Percentiles rank a stretch among this genome's conserved stretches.
Evolutionary conservation across 2,329 filamentous ascomycete species (phyloP).

Genomic region (Dissoconium aciculare): DNA sequence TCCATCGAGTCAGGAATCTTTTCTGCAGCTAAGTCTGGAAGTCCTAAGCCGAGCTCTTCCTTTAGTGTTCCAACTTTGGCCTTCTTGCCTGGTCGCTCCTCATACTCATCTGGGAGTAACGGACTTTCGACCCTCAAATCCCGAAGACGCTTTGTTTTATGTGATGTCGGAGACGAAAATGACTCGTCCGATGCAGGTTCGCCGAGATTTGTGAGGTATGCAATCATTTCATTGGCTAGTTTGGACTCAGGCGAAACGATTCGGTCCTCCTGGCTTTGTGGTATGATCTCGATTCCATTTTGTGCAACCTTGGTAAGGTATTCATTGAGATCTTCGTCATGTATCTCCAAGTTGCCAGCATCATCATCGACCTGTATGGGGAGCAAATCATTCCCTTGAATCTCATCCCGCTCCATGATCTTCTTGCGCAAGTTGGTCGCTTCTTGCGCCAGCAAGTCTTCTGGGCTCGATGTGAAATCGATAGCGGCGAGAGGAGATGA

Average conservation of each 20-base stretch:
- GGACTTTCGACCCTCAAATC: conserved; percentile 34
- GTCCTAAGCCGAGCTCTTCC: conserved; percentile 23
- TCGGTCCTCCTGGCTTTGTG: no score
- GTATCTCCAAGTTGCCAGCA: no score
- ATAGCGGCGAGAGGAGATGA: conserved; percentile 13
- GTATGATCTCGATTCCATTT: no score
- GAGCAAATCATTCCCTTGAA: no score
- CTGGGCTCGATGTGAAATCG: conserved; percentile 19
- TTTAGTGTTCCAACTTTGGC: conserved; percentile 28
- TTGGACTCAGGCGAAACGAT: no score
- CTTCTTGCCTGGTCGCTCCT: conserved; percentile 26
- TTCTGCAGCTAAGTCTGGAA: conserved; percentile 20
- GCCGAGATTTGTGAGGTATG: not conserved
- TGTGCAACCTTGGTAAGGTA: no score
- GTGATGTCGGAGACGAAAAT: conserved; percentile 20
- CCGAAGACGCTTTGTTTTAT: conserved; percentile 19
- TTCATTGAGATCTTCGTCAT: no score
- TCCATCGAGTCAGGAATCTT: conserved; percentile 12
- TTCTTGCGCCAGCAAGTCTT: conserved; percentile 18
- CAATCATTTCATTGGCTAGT: conserved; percentile 7
- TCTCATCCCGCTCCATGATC: conserved; percentile 22
- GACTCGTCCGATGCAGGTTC: not conserved
- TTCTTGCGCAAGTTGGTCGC: conserved; percentile 14
- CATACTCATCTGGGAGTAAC: conserved; percentile 27
- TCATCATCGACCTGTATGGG: no score